A percentile compares a stretch with the other conserved stretches of the same genome.
Conservation (phyloP, 768 basidiomycete species). For the Suillus paluster region DNA sequence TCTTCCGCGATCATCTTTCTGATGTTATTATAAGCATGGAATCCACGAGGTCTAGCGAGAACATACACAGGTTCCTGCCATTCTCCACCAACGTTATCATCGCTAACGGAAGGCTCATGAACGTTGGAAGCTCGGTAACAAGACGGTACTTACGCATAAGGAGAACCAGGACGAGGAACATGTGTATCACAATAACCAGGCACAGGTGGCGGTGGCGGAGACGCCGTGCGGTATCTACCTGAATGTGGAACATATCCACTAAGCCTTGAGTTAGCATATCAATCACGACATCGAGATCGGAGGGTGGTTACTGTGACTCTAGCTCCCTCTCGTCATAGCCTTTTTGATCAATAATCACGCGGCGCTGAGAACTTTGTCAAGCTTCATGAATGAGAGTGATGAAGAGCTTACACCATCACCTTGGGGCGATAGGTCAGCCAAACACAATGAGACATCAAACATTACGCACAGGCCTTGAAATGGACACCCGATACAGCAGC, state of each 20-base stretch:
- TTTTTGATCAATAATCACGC: not conserved
- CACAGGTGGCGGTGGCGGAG: not conserved
- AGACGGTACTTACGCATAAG: not conserved
- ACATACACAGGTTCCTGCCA: not conserved
- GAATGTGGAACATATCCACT: not conserved
- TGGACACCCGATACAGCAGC: conserved; percentile 19
- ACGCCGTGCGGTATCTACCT: not conserved
- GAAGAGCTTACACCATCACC: not conserved
- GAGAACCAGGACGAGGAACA: not conserved
- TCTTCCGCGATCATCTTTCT: conserved; percentile 53
- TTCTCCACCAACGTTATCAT: not conserved
- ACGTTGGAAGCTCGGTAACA: too few species aligned
- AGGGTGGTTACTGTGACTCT: not conserved
- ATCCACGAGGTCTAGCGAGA: not conserved
- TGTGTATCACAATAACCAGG: not conserved
- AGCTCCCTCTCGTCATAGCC: not conserved
- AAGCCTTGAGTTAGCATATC: not conserved
- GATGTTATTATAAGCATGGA: conserved; percentile 9
- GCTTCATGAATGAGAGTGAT: not conserved
- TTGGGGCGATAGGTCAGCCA: not conserved
- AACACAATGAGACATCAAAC: not conserved
- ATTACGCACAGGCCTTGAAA: conserved; percentile 19
- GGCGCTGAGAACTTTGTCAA: not conserved
- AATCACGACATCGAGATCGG: not conserved
- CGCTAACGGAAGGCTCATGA: not conserved